These are phyloP conservation scores for Groenewaldozyma tartarivorans DNA, from an alignment of 805 yeast species.

Conservation along the genomic window DNA sequence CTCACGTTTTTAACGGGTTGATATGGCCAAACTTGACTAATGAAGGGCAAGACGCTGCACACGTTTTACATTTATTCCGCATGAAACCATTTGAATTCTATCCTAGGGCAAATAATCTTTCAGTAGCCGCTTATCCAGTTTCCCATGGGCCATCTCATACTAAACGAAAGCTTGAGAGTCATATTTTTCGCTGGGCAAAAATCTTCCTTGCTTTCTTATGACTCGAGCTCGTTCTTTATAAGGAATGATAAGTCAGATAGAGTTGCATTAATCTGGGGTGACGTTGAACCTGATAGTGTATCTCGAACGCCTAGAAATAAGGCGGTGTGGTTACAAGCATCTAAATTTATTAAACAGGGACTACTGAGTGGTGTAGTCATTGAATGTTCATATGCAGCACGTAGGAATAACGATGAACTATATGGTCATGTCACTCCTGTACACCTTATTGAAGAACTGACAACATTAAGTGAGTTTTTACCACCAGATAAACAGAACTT, in stretches of 20 bases:
- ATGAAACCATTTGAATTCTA: constrained; percentile 4
- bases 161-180: background rate
- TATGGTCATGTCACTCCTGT: constrained; percentile 79
- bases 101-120: constrained; percentile 11
- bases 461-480: constrained; percentile 12
- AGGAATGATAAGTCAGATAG: constrained; percentile 27
- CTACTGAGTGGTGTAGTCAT: constrained; percentile 49
- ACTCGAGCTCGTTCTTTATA: constrained; percentile 56
- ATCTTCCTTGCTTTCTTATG: constrained; percentile 19
- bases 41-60: constrained; percentile 15
- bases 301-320: constrained; percentile 33
- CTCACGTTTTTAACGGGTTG: constrained; percentile 57
- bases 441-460: constrained; percentile 50
- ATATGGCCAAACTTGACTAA: constrained; percentile 70
- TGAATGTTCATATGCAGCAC: constrained; percentile 62
- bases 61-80: constrained; percentile 10
- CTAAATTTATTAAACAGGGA: constrained; percentile 34
- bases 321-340: constrained; percentile 49
- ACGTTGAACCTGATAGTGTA: constrained; percentile 59
- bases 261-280: constrained; percentile 65
- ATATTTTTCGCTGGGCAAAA: background rate
- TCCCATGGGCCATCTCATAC: constrained; percentile 19
- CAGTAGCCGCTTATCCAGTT: constrained; percentile 14
- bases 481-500: constrained; percentile 24
- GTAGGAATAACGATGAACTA: constrained; percentile 37